These are phyloP conservation scores for Lobosporangium transversale DNA, from an alignment of 192 early-diverging fungal genomes.

Conservation along the genomic window DNA sequence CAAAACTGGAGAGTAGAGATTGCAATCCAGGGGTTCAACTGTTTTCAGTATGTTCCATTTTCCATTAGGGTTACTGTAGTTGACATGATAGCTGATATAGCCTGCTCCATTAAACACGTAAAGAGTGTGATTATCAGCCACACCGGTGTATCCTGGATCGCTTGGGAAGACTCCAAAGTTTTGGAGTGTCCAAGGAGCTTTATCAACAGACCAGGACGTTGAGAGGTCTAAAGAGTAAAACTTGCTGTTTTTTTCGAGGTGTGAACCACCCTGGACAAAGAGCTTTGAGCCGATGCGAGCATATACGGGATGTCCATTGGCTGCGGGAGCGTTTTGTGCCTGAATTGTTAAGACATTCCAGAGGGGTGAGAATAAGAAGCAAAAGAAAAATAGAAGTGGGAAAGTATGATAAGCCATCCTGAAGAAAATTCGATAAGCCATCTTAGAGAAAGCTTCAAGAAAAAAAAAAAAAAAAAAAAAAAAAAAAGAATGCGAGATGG, in stretches of 20 bases:
- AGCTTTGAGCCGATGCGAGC: neutral
- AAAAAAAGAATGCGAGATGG: too few relatives aligned
- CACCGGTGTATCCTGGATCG: neutral
- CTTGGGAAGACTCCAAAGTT: neutral
- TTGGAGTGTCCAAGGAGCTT: conserved; percentile 18
- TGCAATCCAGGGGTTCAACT: too few relatives aligned
- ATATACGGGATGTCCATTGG: too few relatives aligned
- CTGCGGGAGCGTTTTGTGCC: too few relatives aligned
- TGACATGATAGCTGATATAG: neutral
- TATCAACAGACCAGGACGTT: neutral
- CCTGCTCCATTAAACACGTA: neutral
- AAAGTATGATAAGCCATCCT: too few relatives aligned
- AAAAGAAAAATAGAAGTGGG: too few relatives aligned
- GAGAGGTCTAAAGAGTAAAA: conserved; percentile 12
- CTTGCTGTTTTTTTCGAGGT: neutral
- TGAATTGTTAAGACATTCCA: too few relatives aligned
- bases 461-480: too few relatives aligned
- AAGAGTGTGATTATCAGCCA: conserved; percentile 8
- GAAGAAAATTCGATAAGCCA: too few relatives aligned
- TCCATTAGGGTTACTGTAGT: neutral
- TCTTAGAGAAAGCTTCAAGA: too few relatives aligned
- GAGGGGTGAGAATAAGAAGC: too few relatives aligned
- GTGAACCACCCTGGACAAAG: conserved; percentile 9
- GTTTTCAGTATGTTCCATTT: too few relatives aligned
- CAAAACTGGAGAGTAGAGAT: neutral